These are phyloP conservation scores for Capsella bursapastoris DNA, from an alignment of 345 rosid genomes.

Conservation along the genomic window DNA sequence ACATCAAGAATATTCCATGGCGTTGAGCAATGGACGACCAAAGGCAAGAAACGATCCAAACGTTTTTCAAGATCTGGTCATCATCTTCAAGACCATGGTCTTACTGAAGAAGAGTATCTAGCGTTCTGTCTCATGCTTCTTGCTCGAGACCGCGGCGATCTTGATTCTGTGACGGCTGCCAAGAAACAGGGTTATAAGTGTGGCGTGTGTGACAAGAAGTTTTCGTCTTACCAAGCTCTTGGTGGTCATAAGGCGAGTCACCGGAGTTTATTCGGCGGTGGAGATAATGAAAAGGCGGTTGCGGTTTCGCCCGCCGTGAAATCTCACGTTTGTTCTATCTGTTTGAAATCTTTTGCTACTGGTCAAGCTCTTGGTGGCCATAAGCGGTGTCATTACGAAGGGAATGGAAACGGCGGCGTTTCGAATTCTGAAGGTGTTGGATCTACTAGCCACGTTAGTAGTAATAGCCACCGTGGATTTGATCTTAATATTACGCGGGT, in stretches of 20 bases:
- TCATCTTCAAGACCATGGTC: constrained; percentile 48
- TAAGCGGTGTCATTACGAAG: constrained; percentile 90
- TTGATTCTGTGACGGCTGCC: constrained; percentile 5
- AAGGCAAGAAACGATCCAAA: constrained; percentile 53
- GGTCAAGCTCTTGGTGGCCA: constrained; percentile 97
- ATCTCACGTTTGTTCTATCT: constrained; percentile 83
- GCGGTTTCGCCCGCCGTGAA: constrained; percentile 39
- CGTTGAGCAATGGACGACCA: constrained; percentile 43
- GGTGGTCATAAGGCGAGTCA: constrained; percentile 97
- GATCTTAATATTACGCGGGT: constrained; percentile 64
- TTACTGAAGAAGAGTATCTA: constrained; percentile 51
- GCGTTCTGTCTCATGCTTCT: constrained; percentile 59
- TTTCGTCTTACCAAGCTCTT: constrained; percentile 78
- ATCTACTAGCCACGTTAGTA: constrained; percentile 53
- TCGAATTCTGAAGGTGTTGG: constrained; percentile 54
- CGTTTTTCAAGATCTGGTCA: constrained; percentile 43
- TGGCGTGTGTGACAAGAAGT: constrained; percentile 69
- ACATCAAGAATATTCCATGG: constrained; percentile 27
- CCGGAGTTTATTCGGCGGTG: constrained; percentile 31
- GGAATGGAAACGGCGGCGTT: constrained; percentile 41
- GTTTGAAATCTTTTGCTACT: constrained; percentile 72
- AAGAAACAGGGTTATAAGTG: constrained; percentile 56
- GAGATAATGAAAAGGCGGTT: constrained; percentile 8
- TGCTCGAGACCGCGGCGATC: constrained; percentile 37
- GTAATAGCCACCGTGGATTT: constrained; percentile 52